Conservation (phyloP, 179 eudicot genomes). For the Nepenthes alata region DNA sequence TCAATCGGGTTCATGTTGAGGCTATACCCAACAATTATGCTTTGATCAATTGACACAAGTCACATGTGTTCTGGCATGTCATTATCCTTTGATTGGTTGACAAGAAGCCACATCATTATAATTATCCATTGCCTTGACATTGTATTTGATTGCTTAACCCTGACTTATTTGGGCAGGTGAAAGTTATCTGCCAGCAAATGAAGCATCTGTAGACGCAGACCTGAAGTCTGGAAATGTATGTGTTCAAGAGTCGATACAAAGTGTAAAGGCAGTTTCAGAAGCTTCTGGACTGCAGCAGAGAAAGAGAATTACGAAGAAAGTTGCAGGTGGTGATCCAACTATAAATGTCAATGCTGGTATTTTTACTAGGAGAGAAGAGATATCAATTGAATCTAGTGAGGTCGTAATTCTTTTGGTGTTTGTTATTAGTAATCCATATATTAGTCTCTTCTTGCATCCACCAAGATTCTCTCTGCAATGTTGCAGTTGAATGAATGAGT, state of each 20-base stretch:
- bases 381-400: constrained; percentile 26
- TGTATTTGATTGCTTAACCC: too few species aligned
- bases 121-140: neutral
- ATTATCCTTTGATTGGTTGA: neutral
- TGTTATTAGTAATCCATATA: neutral
- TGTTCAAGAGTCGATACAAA: constrained; percentile 3
- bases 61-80: neutral
- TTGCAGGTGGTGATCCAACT: constrained; percentile 10
- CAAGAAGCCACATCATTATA: too few species aligned
- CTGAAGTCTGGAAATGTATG: constrained; percentile 8
- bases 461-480: neutral
- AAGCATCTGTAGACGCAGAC: constrained; percentile 8
- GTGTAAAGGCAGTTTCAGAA: constrained; percentile 10
- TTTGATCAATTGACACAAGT: too few species aligned
- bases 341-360: constrained; percentile 20
- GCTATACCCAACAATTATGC: neutral
- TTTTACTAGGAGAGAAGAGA: constrained; percentile 21
- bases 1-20: too few species aligned
- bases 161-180: constrained; percentile 17
- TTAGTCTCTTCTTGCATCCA: neutral
- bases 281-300: constrained; percentile 20
- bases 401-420: constrained; percentile 4
- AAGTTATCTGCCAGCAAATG: constrained; percentile 14
- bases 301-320: constrained; percentile 22
- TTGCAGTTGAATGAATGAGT: neutral